Conservation (phyloP, 495 filamentous ascomycete genomes). For the Venustampulla echinocandica region DNA sequence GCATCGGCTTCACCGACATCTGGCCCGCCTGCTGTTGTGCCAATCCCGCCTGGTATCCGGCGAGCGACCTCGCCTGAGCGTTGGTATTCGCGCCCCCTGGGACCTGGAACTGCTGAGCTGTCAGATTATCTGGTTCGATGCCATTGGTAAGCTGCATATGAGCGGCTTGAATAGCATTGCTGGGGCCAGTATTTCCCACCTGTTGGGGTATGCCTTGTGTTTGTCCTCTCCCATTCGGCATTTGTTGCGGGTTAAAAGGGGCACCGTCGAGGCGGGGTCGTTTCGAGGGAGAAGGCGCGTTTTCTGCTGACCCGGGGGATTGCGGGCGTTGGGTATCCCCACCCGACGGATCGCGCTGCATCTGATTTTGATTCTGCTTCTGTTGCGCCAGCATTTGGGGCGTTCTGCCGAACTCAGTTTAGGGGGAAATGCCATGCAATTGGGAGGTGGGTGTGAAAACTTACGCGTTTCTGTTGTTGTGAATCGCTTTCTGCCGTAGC, state of each 20-base stretch:
- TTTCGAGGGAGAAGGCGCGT: slow-evolving; percentile 88
- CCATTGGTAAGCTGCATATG: slow-evolving; percentile 68
- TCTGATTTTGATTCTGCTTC: slow-evolving; percentile 55
- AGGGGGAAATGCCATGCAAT: slow-evolving; percentile 15
- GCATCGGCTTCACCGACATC: slow-evolving; percentile 59
- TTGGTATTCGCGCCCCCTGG: slow-evolving; percentile 32
- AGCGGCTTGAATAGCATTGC: slow-evolving; percentile 40
- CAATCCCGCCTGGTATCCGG: slow-evolving; percentile 78
- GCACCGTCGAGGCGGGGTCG: slow-evolving; percentile 75
- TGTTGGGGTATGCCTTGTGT: slow-evolving; percentile 58
- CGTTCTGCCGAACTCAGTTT: slow-evolving; percentile 36
- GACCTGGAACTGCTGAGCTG: slow-evolving; percentile 68
- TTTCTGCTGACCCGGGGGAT: slow-evolving; percentile 74
- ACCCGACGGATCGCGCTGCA: slow-evolving; percentile 78
- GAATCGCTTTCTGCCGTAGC: slow-evolving; percentile 64
- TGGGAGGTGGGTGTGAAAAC: slow-evolving; percentile 22
- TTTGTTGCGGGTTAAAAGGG: slow-evolving; percentile 56
- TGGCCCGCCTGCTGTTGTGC: slow-evolving; percentile 71
- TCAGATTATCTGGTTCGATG: slow-evolving; percentile 64
- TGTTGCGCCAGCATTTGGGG: slow-evolving; percentile 31
- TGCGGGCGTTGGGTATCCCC: slow-evolving; percentile 78
- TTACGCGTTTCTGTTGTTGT: slow-evolving; percentile 68
- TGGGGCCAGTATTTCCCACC: slow-evolving; percentile 47
- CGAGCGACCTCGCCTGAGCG: slow-evolving; percentile 69
- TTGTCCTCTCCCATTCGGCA: slow-evolving; percentile 67